These are phyloP conservation scores for Babesia ovata DNA, from an alignment of 169 alveolate genomes.

Conservation along the genomic window DNA sequence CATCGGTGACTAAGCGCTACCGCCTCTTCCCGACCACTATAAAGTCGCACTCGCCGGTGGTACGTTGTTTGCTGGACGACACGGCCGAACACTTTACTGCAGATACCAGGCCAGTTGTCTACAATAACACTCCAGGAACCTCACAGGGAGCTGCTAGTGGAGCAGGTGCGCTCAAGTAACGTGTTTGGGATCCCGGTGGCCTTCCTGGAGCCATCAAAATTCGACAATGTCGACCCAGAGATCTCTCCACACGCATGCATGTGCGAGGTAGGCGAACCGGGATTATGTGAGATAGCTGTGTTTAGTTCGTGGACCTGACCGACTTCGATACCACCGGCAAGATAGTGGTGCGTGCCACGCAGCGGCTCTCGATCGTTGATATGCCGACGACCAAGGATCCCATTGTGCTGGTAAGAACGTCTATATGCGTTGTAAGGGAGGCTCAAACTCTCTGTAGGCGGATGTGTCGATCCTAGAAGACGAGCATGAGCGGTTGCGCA, in stretches of 20 bases:
- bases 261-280: constrained; percentile 45
- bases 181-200: constrained; percentile 57
- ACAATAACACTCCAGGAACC: constrained; percentile 39
- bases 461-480: constrained; percentile 50
- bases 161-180: constrained; percentile 36
- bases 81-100: background rate
- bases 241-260: constrained; percentile 37
- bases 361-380: constrained; percentile 34
- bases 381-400: constrained; percentile 32
- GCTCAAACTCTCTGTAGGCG: constrained; percentile 16
- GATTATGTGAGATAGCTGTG: background rate
- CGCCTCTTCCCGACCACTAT: constrained; percentile 51
- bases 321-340: constrained; percentile 54
- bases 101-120: constrained; percentile 65
- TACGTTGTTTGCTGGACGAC: constrained; percentile 10
- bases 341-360: constrained; percentile 42
- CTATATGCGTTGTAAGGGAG: background rate
- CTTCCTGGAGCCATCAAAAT: constrained; percentile 25
- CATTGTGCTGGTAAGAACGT: constrained; percentile 25
- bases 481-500: constrained; percentile 30
- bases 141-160: constrained; percentile 40
- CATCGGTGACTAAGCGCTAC: constrained; percentile 9
- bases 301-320: constrained; percentile 55
- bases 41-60: constrained; percentile 50
- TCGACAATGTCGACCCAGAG: constrained; percentile 30